Evolutionary conservation across 495 filamentous ascomycete genomes (phyloP).

Genomic region (Talaromyces borbonicus): DNA sequence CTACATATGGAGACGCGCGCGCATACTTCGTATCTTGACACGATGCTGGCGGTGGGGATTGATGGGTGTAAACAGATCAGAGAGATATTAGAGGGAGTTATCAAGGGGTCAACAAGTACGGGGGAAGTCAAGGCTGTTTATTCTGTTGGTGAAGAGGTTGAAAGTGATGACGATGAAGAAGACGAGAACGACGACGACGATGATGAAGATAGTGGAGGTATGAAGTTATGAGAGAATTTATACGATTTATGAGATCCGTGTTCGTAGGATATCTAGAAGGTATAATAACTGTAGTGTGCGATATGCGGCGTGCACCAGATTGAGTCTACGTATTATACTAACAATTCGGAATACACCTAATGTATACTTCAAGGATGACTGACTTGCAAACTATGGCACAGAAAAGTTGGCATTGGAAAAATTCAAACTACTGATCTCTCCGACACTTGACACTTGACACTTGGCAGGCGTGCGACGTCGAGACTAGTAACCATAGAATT

Average conservation of each 20-base stretch:
- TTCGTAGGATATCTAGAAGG: too few species aligned
- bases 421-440: background rate
- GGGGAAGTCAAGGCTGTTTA: constrained; percentile 6
- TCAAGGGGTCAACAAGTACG: constrained; percentile 31
- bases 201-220: too few species aligned
- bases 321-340: too few species aligned
- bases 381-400: background rate
- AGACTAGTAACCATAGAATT: too few species aligned
- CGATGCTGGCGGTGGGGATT: constrained; percentile 82
- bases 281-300: too few species aligned
- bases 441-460: too few species aligned
- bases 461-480: too few species aligned
- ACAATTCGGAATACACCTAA: too few species aligned
- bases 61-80: constrained; percentile 85
- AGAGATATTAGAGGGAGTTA: constrained; percentile 57
- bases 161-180: constrained; percentile 14
- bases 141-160: constrained; percentile 5
- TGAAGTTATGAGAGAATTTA: too few species aligned
- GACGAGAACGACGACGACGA: constrained; percentile 1
- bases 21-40: constrained; percentile 67
- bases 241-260: too few species aligned
- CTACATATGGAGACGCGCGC: constrained; percentile 71
- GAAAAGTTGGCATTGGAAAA: constrained; percentile 1
- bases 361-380: background rate
- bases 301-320: too few species aligned